Percentiles rank a stretch among this genome's conserved stretches.
Evolutionary conservation across 225 moss, liverwort and hornwort species (phyloP).

Genomic region (Bryoerythrophyllum caledonicum): DNA sequence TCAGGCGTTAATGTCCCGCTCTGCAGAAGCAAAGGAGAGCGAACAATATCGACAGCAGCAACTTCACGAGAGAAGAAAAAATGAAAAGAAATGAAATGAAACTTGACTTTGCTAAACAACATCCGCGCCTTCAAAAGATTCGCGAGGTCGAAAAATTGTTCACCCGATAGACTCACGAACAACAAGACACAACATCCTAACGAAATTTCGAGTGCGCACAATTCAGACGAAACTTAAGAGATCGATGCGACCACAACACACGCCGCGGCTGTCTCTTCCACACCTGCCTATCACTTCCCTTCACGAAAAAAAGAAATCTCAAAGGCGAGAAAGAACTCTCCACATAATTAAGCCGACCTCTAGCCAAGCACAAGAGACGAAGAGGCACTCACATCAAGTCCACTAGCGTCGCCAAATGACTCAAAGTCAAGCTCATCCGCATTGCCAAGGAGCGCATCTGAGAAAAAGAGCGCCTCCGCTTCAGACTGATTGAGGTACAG

Average conservation of each 20-base stretch:
- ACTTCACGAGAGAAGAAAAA: neutral
- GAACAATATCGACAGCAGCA: neutral
- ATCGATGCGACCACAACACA: neutral
- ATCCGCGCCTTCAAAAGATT: neutral
- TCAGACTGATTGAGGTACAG: conserved; percentile 62
- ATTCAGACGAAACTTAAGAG: neutral
- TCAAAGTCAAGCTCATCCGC: conserved; percentile 70
- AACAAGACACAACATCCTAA: neutral
- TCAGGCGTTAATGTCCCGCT: neutral
- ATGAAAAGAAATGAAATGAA: neutral
- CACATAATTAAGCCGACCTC: conserved; percentile 13
- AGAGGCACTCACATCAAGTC: conserved; percentile 57
- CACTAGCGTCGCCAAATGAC: conserved; percentile 68
- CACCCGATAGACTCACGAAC: neutral
- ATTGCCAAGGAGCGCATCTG: conserved; percentile 64
- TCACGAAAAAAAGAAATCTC: neutral
- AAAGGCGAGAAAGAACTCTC: neutral
- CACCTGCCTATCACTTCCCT: neutral
- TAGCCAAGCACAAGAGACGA: neutral
- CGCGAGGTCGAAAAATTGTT: neutral
- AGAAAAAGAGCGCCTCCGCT: conserved; percentile 55
- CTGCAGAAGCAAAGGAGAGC: neutral
- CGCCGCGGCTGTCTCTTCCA: neutral
- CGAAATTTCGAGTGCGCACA: neutral
- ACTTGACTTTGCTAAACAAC: neutral